Conservation (phyloP, 441 rosid species). For the Populus hybrid region DNA sequence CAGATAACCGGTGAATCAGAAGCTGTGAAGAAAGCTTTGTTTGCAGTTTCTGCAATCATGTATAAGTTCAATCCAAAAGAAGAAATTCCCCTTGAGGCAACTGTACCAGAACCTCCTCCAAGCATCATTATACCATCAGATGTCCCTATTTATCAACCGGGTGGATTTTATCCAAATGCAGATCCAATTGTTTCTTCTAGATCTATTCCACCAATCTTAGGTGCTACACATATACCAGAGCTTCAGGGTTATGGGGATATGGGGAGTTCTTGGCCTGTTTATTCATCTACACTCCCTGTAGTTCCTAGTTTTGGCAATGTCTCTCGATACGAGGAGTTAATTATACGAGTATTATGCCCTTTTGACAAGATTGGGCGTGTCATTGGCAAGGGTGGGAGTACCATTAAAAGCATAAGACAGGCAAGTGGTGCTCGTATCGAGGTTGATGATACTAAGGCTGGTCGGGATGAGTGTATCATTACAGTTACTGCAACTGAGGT, state of each 20-base stretch:
- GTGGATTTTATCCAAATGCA: constrained; percentile 64
- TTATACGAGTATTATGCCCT: constrained; percentile 68
- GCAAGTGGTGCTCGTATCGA: constrained; percentile 81
- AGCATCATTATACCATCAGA: constrained; percentile 92
- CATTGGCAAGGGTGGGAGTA: constrained; percentile 89
- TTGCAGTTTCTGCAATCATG: constrained; percentile 84
- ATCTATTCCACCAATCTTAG: constrained; percentile 57
- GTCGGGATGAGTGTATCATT: constrained; percentile 65
- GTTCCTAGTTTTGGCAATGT: constrained; percentile 53
- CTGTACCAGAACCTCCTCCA: constrained; percentile 63
- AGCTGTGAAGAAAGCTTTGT: constrained; percentile 78
- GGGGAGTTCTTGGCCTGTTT: constrained; percentile 65
- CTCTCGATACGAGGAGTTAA: constrained; percentile 63
- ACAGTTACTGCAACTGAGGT: constrained; percentile 72
- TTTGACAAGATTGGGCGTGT: constrained; percentile 89
- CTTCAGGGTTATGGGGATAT: constrained; percentile 69
- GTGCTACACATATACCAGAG: constrained; percentile 59
- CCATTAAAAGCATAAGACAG: constrained; percentile 87
- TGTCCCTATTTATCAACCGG: constrained; percentile 64
- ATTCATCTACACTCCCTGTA: constrained; percentile 69
- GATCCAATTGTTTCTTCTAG: constrained; percentile 61
- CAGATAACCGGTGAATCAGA: constrained; percentile 81
- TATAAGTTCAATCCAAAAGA: constrained; percentile 84
- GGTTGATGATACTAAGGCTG: constrained; percentile 73
- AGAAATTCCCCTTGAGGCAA: constrained; percentile 79